These are phyloP conservation scores for Acanthochlamys bracteata DNA, from an alignment of 106 monocot genomes.

Conservation along the genomic window DNA sequence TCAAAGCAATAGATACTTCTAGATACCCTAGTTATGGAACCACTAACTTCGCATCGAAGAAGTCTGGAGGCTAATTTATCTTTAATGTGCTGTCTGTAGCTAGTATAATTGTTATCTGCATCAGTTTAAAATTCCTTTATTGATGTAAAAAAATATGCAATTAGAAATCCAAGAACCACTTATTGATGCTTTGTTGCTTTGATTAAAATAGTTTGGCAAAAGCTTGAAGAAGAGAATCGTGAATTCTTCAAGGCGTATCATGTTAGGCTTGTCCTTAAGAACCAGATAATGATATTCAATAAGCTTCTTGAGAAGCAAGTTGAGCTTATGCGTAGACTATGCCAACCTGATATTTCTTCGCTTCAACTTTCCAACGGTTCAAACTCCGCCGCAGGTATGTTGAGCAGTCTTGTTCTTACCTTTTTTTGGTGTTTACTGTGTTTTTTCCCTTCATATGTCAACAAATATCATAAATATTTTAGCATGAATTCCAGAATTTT, in stretches of 20 bases:
- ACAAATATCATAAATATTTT: too few relatives aligned
- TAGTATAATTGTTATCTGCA: too few relatives aligned
- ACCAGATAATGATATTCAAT: conserved; percentile 80
- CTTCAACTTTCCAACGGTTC: conserved; percentile 47
- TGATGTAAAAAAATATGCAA: background rate
- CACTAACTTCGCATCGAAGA: too few relatives aligned
- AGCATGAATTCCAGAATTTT: too few relatives aligned
- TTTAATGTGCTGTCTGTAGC: too few relatives aligned
- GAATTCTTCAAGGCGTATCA: conserved; percentile 96
- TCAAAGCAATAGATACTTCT: too few relatives aligned
- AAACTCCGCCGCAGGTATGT: conserved; percentile 44
- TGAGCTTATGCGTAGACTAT: conserved; percentile 64
- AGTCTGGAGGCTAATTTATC: too few relatives aligned
- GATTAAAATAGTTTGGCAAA: conserved; percentile 73
- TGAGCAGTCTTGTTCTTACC: background rate
- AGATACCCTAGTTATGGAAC: too few relatives aligned
- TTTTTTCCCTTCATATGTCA: background rate
- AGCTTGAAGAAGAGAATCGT: conserved; percentile 90
- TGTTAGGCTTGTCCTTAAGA: conserved; percentile 76
- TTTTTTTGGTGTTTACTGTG: background rate
- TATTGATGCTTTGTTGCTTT: background rate
- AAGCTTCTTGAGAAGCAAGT: conserved; percentile 78
- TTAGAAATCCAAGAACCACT: background rate
- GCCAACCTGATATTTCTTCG: conserved; percentile 33
- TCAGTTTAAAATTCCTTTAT: background rate